Percentiles rank a stretch among this genome's conserved stretches.
phyloP scores from a whole-genome alignment of 2,329 filamentous ascomycete species.

The Colletotrichum sp. region DNA sequence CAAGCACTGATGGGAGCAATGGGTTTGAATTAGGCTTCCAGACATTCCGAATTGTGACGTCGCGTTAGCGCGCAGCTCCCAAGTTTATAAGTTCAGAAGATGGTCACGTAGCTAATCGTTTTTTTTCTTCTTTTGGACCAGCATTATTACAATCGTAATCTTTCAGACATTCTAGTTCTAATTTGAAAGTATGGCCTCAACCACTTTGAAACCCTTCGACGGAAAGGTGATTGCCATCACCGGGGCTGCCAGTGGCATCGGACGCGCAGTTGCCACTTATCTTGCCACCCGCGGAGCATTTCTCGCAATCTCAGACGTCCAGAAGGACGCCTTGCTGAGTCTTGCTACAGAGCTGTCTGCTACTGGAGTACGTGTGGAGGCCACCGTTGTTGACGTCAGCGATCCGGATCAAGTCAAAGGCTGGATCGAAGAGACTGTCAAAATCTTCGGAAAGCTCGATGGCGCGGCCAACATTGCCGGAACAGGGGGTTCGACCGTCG shows the following conservation, averaged over 20 bases:
- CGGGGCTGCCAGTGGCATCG: conserved; percentile 52
- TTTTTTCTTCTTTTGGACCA: too few species aligned
- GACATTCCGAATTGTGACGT: not conserved
- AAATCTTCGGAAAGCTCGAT: conserved; percentile 33
- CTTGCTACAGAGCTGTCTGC: not conserved
- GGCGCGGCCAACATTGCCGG: conserved; percentile 43
- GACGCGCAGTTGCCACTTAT: conserved; percentile 46
- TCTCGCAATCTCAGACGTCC: conserved; percentile 52
- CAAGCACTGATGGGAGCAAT: not conserved
- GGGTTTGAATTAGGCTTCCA: not conserved
- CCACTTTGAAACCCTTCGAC: not conserved
- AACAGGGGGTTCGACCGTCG: conserved; percentile 25
- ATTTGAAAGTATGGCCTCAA: not conserved
- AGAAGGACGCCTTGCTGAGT: conserved; percentile 33
- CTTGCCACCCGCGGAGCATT: conserved; percentile 45
- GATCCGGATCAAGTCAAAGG: conserved; percentile 29
- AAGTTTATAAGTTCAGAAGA: too few species aligned
- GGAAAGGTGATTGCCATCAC: conserved; percentile 52
- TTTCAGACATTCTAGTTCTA: not conserved
- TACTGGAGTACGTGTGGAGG: not conserved
- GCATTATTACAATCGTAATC: not conserved
- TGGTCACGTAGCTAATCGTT: too few species aligned
- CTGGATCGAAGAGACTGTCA: conserved; percentile 36
- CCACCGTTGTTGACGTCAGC: conserved; percentile 29
- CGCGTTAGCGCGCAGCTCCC: rapidly evolving